Percentiles rank a stretch among this genome's conserved stretches.
Evolutionary conservation across 805 yeast genomes (phyloP).

Genomic region (Wickerhamiella alocasiicola): DNA sequence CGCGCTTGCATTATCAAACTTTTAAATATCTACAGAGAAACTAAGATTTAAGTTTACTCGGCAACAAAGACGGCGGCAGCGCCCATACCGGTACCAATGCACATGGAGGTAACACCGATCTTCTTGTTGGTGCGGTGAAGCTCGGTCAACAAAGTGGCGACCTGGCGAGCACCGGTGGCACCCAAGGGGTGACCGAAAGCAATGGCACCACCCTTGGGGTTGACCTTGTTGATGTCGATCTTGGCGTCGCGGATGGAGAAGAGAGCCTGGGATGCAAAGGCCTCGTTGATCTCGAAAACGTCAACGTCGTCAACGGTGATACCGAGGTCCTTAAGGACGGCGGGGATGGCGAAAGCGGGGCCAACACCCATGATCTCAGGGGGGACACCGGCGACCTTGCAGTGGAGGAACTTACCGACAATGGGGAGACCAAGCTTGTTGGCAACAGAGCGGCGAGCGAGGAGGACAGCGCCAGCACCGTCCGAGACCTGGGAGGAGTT

Average conservation of each 20-base stretch:
- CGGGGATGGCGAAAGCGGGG: constrained; percentile 92
- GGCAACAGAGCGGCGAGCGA: constrained; percentile 79
- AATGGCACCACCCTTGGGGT: constrained; percentile 93
- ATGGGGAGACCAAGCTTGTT: constrained; percentile 57
- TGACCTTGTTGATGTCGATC: constrained; percentile 58
- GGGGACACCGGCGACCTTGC: constrained; percentile 82
- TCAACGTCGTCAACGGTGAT: constrained; percentile 52
- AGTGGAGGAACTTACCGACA: constrained; percentile 67
- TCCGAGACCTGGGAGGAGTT: constrained; percentile 93
- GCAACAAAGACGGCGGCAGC: constrained; percentile 79
- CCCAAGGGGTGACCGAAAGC: constrained; percentile 94
- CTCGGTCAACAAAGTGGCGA: constrained; percentile 77
- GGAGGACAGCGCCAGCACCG: constrained; percentile 84
- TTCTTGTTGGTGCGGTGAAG: constrained; percentile 53
- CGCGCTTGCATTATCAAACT: no score
- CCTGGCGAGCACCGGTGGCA: constrained; percentile 84
- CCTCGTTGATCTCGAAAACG: constrained; percentile 86
- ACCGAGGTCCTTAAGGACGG: constrained; percentile 50
- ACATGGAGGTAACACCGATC: constrained; percentile 88
- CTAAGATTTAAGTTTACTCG: no score
- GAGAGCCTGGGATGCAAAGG: constrained; percentile 90
- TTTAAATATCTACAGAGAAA: not conserved
- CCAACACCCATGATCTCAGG: constrained; percentile 98
- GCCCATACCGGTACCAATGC: constrained; percentile 98
- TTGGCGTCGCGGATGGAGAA: constrained; percentile 56